Evolutionary conservation across 129 eudicot species (phyloP).

Genomic region (Scalesia atractyloides): DNA sequence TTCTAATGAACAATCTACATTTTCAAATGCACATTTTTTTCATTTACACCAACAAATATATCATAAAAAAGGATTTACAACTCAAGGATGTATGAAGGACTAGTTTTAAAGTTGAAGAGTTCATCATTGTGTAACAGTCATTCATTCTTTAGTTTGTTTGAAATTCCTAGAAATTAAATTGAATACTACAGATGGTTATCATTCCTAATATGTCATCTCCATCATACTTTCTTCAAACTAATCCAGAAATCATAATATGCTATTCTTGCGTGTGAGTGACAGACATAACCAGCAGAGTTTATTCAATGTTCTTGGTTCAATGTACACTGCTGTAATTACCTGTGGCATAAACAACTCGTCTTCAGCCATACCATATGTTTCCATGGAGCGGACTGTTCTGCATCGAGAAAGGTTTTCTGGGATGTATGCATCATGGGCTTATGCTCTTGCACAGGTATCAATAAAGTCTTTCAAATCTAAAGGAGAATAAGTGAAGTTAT

Average conservation of each 20-base stretch:
- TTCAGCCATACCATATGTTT: slow-evolving; percentile 49
- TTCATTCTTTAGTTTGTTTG: too few relatives aligned
- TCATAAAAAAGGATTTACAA: too few relatives aligned
- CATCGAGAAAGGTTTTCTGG: slow-evolving; percentile 73
- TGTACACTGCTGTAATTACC: slow-evolving; percentile 48
- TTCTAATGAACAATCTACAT: background rate
- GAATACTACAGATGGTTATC: too few relatives aligned
- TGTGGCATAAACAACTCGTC: slow-evolving; percentile 58
- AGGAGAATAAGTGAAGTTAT: background rate
- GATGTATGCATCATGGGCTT: slow-evolving; percentile 73
- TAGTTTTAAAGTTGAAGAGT: too few relatives aligned
- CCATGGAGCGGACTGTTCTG: slow-evolving; percentile 52
- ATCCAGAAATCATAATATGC: slow-evolving; percentile 8
- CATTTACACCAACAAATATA: too few relatives aligned
- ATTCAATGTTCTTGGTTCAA: slow-evolving; percentile 56
- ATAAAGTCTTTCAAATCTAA: background rate
- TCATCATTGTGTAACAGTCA: too few relatives aligned
- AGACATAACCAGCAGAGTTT: slow-evolving; percentile 61
- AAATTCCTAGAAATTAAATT: too few relatives aligned
- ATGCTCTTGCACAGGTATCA: slow-evolving; percentile 65
- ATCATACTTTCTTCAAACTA: too few relatives aligned
- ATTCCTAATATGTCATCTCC: too few relatives aligned
- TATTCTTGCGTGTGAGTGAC: slow-evolving; percentile 9
- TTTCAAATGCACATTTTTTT: background rate
- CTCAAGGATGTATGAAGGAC: too few relatives aligned